Percentiles rank a stretch among this genome's conserved stretches.
These are phyloP conservation scores for Phialocephala sp. DNA, from an alignment of 2,329 filamentous ascomycete genomes.

Conservation along the genomic window DNA sequence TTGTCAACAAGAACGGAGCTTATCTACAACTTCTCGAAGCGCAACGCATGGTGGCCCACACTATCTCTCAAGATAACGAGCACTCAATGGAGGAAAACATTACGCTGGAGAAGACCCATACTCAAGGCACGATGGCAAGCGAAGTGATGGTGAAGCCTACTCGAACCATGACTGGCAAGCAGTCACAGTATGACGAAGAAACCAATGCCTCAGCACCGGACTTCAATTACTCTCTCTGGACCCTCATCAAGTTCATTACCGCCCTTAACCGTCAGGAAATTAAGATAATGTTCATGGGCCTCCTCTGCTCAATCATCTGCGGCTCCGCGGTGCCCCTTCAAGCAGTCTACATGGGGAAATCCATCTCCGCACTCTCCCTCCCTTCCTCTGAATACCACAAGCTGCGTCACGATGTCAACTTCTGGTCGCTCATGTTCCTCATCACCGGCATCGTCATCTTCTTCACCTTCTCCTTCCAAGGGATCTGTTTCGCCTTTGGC, in stretches of 20 bases:
- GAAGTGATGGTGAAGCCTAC: conserved; percentile 7
- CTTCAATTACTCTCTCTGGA: conserved; percentile 64
- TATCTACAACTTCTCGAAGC: conserved; percentile 49
- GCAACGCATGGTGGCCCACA: conserved; percentile 10
- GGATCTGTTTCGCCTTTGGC: conserved; percentile 42
- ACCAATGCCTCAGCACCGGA: neutral
- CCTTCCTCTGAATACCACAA: conserved; percentile 18
- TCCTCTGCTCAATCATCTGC: conserved; percentile 45
- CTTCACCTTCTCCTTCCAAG: conserved; percentile 33
- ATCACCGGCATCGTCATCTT: conserved; percentile 50
- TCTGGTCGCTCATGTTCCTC: conserved; percentile 52
- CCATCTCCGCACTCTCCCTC: conserved; percentile 37
- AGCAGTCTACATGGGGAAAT: conserved; percentile 36
- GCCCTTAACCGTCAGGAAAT: conserved; percentile 71
- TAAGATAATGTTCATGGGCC: conserved; percentile 50
- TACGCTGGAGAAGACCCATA: neutral
- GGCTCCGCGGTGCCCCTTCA: conserved; percentile 45
- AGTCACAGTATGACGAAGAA: neutral
- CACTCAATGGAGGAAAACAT: neutral
- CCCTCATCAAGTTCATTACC: conserved; percentile 75
- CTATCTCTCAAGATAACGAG: neutral
- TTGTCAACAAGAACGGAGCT: conserved; percentile 65
- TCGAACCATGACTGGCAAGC: neutral
- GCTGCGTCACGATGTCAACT: conserved; percentile 35
- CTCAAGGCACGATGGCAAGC: neutral